Evolutionary conservation across 1,284 basidiomycete genomes (phyloP), one percentile per base, ranked within the genome.

Genomic region (Cutaneotrichosporon mucoides): DNA sequence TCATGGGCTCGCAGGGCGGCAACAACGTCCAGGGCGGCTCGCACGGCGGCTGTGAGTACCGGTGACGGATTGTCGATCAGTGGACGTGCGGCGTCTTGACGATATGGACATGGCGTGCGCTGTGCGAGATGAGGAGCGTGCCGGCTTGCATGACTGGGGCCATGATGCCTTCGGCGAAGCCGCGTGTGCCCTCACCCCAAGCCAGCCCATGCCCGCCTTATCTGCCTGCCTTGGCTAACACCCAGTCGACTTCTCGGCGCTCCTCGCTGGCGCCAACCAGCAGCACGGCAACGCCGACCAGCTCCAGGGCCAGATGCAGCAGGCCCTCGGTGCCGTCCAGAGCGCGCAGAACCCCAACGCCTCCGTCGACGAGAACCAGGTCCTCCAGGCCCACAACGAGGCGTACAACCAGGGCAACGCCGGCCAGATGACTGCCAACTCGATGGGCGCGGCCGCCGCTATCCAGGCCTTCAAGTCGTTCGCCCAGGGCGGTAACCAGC

Each of bases 401-500:
- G 24, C 24, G 24, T 79, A 79, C 71, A 69, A 81, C 3, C 69
- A 85, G 55, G 82, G 81, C 36, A 80, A 83, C 50, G 46, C 49
- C 5, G 73, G 80, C 49, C 77, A 73, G 46, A 62, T 90, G 68
- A 81, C 79, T 63, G 85, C 88, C 3, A 76, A 80, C 45, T 82
- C 83, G 11, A 76, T 90, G 60, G 88, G 88, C 46, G 57, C 62
- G 66, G 89, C 88, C 13, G 88, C 88, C 33, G 88, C 88, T 34
- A 61, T 90, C 66, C 84, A 90, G 82, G 88, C 73, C 8, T 66
- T 77, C 63, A 76, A 76, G 68, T 47, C 48, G 66, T 89, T 89
- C 78, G 87, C 85, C 1, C 82, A 64, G 35, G 60, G 68, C 34
- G 68, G 76, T 8, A 58, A 50, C 8, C 62, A 66, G 12, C 33